Evolutionary conservation across 768 basidiomycete genomes (phyloP).

Genomic region (Russula abietina): DNA sequence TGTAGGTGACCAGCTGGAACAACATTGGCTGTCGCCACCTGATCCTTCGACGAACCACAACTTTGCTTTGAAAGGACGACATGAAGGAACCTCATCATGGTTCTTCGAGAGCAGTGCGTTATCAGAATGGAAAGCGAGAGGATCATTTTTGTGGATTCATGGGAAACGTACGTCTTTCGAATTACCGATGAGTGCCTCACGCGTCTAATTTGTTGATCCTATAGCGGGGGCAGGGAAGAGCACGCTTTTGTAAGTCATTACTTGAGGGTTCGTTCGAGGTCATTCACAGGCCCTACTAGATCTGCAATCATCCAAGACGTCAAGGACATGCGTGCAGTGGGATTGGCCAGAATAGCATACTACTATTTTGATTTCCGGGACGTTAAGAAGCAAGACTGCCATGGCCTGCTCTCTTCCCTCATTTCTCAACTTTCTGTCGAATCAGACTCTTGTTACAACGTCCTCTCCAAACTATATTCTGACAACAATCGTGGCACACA

Average conservation of each 20-base stretch:
- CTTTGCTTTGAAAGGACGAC: not conserved
- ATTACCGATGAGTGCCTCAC: no score
- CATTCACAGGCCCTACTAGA: not conserved
- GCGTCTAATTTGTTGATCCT: not conserved
- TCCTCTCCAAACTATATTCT: not conserved
- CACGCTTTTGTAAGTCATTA: not conserved
- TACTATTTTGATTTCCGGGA: not conserved
- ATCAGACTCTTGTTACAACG: not conserved
- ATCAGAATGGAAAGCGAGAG: no score
- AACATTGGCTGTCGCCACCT: no score
- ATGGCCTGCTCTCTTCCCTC: constrained; percentile 3
- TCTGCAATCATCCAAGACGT: not conserved
- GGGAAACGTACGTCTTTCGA: not conserved
- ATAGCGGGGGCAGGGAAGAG: not conserved
- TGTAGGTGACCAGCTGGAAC: no score
- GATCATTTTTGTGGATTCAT: not conserved
- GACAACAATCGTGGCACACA: not conserved
- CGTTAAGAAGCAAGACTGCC: not conserved
- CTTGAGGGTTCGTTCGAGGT: no score
- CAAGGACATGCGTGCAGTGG: not conserved
- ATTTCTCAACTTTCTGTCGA: not conserved
- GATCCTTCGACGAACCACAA: not conserved
- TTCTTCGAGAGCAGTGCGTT: no score
- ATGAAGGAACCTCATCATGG: no score
- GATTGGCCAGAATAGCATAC: not conserved